Evolutionary conservation across 257 asterid genomes (phyloP).

Genomic region (Jacaranda copaia): DNA sequence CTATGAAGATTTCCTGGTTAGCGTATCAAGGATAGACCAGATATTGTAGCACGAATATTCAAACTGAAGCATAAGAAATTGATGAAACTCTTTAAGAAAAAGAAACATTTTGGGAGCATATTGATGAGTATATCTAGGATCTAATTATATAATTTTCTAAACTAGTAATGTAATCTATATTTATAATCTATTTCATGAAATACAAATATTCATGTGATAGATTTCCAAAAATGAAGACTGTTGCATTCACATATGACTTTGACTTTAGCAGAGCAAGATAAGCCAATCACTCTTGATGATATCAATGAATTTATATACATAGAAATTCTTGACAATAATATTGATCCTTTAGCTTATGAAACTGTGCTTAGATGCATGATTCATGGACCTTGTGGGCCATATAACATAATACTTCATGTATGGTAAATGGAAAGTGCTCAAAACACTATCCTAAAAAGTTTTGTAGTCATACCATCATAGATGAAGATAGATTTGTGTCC

Average conservation of each 20-base stretch:
- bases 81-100: not conserved
- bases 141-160: not conserved
- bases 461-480: not conserved
- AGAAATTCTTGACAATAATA: slow-evolving; percentile 1
- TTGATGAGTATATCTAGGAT: not conserved
- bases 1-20: not conserved
- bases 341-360: slow-evolving; percentile 8
- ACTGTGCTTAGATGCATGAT: not conserved
- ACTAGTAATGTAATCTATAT: not conserved
- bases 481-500: not conserved
- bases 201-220: slow-evolving; percentile 25
- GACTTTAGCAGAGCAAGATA: not conserved
- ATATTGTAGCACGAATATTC: slow-evolving; percentile 1
- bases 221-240: slow-evolving; percentile 19
- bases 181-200: not conserved
- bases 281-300: not conserved
- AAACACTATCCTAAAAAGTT: slow-evolving; percentile 19
- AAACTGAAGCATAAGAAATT: not conserved
- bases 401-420: slow-evolving; percentile 12
- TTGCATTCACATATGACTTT: slow-evolving; percentile 5
- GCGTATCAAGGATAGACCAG: not conserved
- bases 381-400: slow-evolving; percentile 19
- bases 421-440: slow-evolving; percentile 5
- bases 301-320: slow-evolving; percentile 19
- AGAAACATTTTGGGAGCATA: not conserved